Evolutionary conservation across 176 grass and related monocot genomes (phyloP).

Genomic region (Olyra latifolia): DNA sequence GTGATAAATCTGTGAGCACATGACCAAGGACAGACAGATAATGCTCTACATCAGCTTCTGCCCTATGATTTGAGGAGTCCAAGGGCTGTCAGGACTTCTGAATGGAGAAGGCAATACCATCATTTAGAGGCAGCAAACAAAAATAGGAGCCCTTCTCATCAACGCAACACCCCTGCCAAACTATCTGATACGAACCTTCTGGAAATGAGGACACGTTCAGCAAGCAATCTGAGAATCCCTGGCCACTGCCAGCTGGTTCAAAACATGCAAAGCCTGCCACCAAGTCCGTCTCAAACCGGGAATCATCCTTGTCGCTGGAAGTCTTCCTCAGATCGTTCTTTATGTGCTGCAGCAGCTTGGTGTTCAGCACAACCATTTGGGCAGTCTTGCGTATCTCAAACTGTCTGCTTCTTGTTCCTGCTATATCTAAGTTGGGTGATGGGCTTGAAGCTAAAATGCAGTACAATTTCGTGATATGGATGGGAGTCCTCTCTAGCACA

Average conservation of each 20-base stretch:
- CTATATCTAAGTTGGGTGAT: slow-evolving; percentile 19
- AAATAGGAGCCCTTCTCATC: slow-evolving; percentile 48
- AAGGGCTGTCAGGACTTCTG: slow-evolving; percentile 20
- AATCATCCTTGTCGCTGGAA: not conserved
- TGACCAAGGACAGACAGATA: no score
- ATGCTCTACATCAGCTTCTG: not conserved
- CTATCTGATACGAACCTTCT: slow-evolving; percentile 64
- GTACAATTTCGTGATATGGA: slow-evolving; percentile 45
- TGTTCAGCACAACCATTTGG: slow-evolving; percentile 58
- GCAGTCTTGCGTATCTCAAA: slow-evolving; percentile 32
- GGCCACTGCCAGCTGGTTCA: slow-evolving; percentile 40
- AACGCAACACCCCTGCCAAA: slow-evolving; percentile 66
- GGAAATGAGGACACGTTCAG: slow-evolving; percentile 64
- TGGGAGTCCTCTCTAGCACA: slow-evolving; percentile 21
- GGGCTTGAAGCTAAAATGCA: slow-evolving; percentile 52
- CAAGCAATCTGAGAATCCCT: slow-evolving; percentile 64
- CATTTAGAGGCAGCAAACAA: slow-evolving; percentile 70
- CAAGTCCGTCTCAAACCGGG: slow-evolving; percentile 6
- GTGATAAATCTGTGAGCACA: no score
- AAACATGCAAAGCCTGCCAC: slow-evolving; percentile 49
- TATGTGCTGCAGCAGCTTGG: slow-evolving; percentile 46
- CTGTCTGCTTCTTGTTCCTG: slow-evolving; percentile 31
- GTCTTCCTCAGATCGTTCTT: slow-evolving; percentile 32
- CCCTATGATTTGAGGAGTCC: not conserved
- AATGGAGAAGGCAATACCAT: slow-evolving; percentile 47